Percentiles rank a stretch among this genome's conserved stretches.
Conservation (phyloP, 2,329 filamentous ascomycete genomes). For the Sporothrix pallida region DNA sequence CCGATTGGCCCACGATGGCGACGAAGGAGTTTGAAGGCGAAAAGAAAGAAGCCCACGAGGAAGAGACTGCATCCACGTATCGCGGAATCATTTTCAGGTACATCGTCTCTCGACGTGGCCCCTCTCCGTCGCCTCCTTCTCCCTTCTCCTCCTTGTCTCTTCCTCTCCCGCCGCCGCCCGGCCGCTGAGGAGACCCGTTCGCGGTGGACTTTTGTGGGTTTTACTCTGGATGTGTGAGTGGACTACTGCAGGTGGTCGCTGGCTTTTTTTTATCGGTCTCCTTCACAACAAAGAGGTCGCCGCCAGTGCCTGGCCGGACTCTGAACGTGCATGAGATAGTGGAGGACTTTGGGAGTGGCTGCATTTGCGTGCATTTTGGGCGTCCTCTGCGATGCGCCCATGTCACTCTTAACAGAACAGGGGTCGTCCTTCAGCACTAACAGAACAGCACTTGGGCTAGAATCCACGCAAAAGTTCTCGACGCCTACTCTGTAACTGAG, state of each 20-base stretch:
- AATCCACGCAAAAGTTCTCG: background rate
- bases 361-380: background rate
- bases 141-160: no score
- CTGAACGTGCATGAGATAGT: conserved; percentile 17
- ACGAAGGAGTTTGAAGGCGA: background rate
- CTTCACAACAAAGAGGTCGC: background rate
- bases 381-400: background rate
- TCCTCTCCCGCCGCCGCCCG: background rate
- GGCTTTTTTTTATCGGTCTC: background rate
- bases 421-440: background rate
- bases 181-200: background rate
- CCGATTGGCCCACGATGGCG: conserved; percentile 12
- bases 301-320: background rate
- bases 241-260: conserved; percentile 15
- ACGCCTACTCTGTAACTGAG: background rate
- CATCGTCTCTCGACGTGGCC: background rate
- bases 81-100: background rate
- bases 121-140: background rate
- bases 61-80: conserved; percentile 12
- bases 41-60: background rate
- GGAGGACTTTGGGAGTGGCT: background rate
- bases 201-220: conserved; percentile 14
- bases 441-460: background rate
- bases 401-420: background rate
- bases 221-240: background rate